Base-by-base conservation (phyloP, 345 rosid species). In the Citrus mangshanensis region DNA sequence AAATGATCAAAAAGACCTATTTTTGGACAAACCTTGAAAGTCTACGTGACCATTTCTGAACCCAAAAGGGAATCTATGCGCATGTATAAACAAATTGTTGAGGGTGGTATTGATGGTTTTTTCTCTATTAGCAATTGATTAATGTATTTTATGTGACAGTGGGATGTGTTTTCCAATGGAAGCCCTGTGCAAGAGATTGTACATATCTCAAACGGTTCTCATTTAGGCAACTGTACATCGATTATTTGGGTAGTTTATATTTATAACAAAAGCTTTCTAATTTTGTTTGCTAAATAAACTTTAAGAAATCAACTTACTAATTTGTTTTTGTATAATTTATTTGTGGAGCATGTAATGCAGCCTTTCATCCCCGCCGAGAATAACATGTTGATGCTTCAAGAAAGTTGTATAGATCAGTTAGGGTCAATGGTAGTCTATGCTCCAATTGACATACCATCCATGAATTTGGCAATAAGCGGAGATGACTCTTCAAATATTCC, bases 141-240 rank as follows among this genome's bases (percentile, higher is more conserved):
- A 46, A 35, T 21, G 5, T 38, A 37, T 58, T 13, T 27, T 13
- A 35, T 77, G 35, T 72, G 46, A 51, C 85, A 95, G 98, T 93
- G 98, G 98, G 98, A 93, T 74, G 81, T 89, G 14, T 91, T 92
- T 24, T 82, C 83, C 42, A 68, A 71, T 70, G 88, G 88, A 22
- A 76, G 68, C n/a, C 81, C 80, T 14, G 84, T 88, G 74, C 79
- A 79, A 2, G 91, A 89, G 83, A 73, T 92, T 7, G 87, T 81
- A 60, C 85, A 70, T 73, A 73, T 92, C 78, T 21, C 78, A 51
- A 87, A 74, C 25, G 94, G 93, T 56, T 30, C 74, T 60, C 66
- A 80, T 80, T 88, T 83, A 25, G 91, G 90, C 55, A 89, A 92
- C 84, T 77, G 27, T 74, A 74, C 90, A 35, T 84, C 87, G 51